Conservation (phyloP, 208 protist species). For the Blechomonas ayalai region DNA sequence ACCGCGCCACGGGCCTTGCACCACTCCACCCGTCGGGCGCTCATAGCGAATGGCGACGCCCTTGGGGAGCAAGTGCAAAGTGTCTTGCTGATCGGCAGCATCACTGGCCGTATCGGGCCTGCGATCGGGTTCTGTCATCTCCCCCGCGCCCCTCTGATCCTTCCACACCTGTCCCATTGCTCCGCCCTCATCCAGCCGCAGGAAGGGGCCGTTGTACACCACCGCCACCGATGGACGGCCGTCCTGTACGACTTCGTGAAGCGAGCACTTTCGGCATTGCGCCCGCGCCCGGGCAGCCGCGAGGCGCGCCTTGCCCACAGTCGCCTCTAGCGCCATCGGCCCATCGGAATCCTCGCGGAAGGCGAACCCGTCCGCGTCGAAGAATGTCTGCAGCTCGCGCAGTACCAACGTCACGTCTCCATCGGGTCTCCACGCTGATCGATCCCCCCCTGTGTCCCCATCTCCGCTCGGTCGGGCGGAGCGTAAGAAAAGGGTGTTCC, state of each 20-base stretch:
- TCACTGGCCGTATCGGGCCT: background rate
- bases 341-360: too few species aligned
- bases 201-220: background rate
- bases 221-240: conserved; percentile 5
- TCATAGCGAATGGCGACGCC: too few species aligned
- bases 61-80: too few species aligned
- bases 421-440: conserved; percentile 18
- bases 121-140: background rate
- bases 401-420: conserved; percentile 14
- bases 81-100: too few species aligned
- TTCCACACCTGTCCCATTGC: background rate
- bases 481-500: conserved; percentile 30
- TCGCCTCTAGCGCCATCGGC: conserved; percentile 6
- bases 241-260: background rate
- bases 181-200: background rate
- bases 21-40: background rate
- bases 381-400: conserved; percentile 19
- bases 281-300: background rate
- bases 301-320: conserved; percentile 22
- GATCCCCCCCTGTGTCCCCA: background rate
- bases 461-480: conserved; percentile 3
- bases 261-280: background rate
- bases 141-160: background rate
- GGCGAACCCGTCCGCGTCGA: conserved; percentile 23
- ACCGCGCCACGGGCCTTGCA: conserved; percentile 15